Evolutionary conservation across 2,329 filamentous ascomycete genomes (phyloP).

Genomic region (Seiridium unicorne): DNA sequence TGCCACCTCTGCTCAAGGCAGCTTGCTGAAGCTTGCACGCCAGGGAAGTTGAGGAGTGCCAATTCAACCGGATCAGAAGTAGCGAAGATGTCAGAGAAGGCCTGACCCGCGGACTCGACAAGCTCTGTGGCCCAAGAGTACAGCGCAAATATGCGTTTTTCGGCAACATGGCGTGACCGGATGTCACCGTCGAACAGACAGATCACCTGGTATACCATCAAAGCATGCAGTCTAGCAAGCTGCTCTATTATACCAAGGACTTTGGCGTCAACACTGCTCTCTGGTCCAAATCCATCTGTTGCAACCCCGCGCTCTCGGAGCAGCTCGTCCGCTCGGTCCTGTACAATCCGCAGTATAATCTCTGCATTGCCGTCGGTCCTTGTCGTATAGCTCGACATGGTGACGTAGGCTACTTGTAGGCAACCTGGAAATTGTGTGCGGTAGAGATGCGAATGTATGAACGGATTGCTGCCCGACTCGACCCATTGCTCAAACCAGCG

Average conservation of each 20-base stretch:
- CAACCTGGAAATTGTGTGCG: conserved; percentile 19
- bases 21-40: too few species aligned
- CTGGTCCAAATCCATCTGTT: neutral
- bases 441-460: conserved; percentile 31
- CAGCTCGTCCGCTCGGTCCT: conserved; percentile 14
- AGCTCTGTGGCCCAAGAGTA: conserved; percentile 18
- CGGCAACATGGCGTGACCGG: conserved; percentile 18
- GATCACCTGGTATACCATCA: conserved; percentile 26
- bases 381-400: conserved; percentile 18
- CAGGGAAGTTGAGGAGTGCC: too few species aligned
- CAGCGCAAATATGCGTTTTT: conserved; percentile 19
- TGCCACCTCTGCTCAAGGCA: conserved; percentile 14
- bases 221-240: conserved; percentile 17
- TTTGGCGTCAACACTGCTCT: neutral
- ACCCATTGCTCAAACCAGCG: conserved; percentile 26
- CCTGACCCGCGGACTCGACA: neutral
- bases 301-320: neutral
- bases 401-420: conserved; percentile 28
- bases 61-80: too few species aligned
- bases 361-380: conserved; percentile 12
- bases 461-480: conserved; percentile 23
- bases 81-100: neutral
- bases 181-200: conserved; percentile 25
- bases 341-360: conserved; percentile 16
- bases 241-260: neutral